A percentile compares a stretch with the other conserved stretches of the same genome.
Conservation (phyloP, 176 grass and related monocot genomes). For the Cocos nucifera region DNA sequence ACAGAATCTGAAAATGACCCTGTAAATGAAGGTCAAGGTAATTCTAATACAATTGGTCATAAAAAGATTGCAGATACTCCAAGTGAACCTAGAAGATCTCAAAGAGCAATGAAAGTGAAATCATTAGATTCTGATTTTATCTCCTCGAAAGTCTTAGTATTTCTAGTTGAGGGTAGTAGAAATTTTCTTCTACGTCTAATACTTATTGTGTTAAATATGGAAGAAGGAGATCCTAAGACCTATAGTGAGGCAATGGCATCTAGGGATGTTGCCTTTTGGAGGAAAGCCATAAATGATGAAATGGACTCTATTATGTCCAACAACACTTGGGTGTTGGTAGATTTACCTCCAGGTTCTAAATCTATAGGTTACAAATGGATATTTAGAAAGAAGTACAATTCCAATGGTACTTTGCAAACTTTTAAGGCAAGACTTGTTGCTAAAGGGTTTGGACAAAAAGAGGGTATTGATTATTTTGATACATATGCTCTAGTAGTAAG, state of each 20-base stretch:
- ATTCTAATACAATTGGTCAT: too few species aligned
- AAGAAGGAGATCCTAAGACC: too few species aligned
- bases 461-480: not conserved
- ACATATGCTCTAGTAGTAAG: not conserved
- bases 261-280: not conserved
- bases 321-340: not conserved
- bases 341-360: not conserved
- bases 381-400: not conserved
- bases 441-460: not conserved
- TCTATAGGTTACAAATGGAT: not conserved
- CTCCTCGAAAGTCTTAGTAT: too few species aligned
- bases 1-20: too few species aligned
- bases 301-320: not conserved
- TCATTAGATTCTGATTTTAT: too few species aligned
- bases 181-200: too few species aligned
- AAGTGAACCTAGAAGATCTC: too few species aligned
- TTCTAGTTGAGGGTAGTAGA: too few species aligned
- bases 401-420: not conserved
- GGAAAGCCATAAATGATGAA: not conserved
- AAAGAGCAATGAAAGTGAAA: too few species aligned
- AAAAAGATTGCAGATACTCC: too few species aligned
- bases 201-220: too few species aligned
- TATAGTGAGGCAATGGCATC: not conserved
- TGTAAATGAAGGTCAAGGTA: too few species aligned
- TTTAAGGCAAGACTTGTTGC: not conserved